Percentiles rank a stretch among this genome's conserved stretches.
Evolutionary conservation across 1,284 basidiomycete genomes (phyloP).

Genomic region (Tranzscheliella williamsii): DNA sequence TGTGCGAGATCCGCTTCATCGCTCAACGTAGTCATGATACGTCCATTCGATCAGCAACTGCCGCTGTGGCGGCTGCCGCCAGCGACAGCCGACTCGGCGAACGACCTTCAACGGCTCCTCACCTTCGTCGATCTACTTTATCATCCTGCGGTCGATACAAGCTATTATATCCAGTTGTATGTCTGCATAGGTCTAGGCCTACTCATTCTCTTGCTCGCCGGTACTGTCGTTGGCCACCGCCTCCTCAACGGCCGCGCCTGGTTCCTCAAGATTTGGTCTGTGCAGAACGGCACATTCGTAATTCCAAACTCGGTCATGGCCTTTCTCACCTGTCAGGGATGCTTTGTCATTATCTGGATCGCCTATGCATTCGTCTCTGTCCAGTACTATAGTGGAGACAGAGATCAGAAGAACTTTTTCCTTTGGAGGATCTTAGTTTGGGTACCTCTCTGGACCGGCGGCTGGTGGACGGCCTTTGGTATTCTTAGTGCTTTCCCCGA

Average conservation of each 20-base stretch:
- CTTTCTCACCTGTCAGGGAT: conserved; percentile 6
- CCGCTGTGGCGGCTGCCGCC: conserved; percentile 9
- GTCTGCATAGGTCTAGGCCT: conserved; percentile 1
- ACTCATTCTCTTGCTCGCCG: not conserved
- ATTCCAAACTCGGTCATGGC: conserved; percentile 23
- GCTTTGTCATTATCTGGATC: conserved; percentile 10
- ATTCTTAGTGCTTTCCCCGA: conserved; percentile 23
- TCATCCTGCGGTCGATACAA: conserved; percentile 1
- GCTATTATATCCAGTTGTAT: conserved; percentile 5
- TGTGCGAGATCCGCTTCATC: not conserved
- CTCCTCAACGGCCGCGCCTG: conserved; percentile 10
- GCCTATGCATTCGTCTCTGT: conserved; percentile 4
- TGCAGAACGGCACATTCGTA: conserved; percentile 16
- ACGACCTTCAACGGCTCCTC: conserved; percentile 3
- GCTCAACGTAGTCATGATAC: conserved; percentile 6
- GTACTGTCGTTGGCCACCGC: conserved; percentile 7
- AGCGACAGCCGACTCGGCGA: conserved; percentile 1
- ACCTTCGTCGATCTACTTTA: conserved; percentile 7
- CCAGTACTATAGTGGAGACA: conserved; percentile 4
- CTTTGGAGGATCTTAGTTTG: conserved; percentile 8
- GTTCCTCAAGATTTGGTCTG: conserved; percentile 22
- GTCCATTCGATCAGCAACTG: conserved; percentile 9
- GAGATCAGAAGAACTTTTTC: conserved; percentile 3
- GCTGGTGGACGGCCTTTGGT: conserved; percentile 17
- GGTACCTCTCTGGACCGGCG: conserved; percentile 15